phyloP scores from a whole-genome alignment of 768 basidiomycete species.

The Hygrocybe punicea region DNA sequence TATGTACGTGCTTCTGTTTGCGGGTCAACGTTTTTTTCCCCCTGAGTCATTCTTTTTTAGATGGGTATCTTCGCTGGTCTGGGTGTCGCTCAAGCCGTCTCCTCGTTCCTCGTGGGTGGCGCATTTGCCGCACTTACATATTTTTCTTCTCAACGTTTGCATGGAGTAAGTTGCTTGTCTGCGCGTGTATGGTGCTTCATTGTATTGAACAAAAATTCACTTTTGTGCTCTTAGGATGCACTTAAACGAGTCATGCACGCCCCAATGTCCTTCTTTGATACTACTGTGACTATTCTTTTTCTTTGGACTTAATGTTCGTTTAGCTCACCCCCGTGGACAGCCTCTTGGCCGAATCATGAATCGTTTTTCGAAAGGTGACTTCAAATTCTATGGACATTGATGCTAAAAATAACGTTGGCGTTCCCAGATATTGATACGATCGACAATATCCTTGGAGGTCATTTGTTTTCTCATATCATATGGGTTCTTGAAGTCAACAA shows the following conservation, averaged over 20 bases:
- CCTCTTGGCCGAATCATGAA: constrained; percentile 88
- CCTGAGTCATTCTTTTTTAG: constrained; percentile 6
- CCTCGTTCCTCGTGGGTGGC: constrained; percentile 12
- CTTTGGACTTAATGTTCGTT: background rate
- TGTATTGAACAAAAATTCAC: background rate
- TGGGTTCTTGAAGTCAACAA: background rate
- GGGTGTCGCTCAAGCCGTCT: constrained; percentile 9
- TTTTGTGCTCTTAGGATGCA: constrained; percentile 43
- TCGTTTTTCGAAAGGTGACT: constrained; percentile 74
- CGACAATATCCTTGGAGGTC: constrained; percentile 67
- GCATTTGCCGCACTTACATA: constrained; percentile 15
- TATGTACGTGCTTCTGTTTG: constrained; percentile 53
- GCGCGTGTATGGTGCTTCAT: background rate
- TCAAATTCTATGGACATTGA: too few species aligned
- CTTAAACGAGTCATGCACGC: constrained; percentile 73
- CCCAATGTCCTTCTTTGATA: constrained; percentile 90
- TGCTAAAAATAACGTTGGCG: constrained; percentile 3
- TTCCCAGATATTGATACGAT: constrained; percentile 69
- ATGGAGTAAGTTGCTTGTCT: constrained; percentile 46
- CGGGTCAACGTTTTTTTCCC: background rate
- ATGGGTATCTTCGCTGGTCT: constrained; percentile 16
- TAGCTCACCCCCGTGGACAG: constrained; percentile 28
- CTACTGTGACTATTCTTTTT: constrained; percentile 47
- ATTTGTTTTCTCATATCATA: constrained; percentile 6
- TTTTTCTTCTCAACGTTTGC: constrained; percentile 69